These are phyloP conservation scores for Senna tora DNA, from an alignment of 306 rosid species.

Conservation along the genomic window DNA sequence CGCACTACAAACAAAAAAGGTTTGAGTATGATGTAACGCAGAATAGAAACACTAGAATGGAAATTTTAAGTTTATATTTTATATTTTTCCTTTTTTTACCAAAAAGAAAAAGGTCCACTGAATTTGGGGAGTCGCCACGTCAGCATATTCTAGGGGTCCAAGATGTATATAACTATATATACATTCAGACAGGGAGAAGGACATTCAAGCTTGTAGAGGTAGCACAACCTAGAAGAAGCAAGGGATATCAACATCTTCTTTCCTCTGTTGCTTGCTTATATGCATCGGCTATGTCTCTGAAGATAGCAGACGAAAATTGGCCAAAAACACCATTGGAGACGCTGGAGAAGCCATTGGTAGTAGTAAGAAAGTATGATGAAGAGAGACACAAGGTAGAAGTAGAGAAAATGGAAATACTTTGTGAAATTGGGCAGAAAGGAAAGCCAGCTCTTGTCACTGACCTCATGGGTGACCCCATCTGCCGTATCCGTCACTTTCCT, in stretches of 20 bases:
- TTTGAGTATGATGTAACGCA: conserved; percentile 44
- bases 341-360: conserved; percentile 34
- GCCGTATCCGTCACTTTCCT: conserved; percentile 79
- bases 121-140: conserved; percentile 59
- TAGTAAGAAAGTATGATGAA: conserved; percentile 69
- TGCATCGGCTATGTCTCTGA: conserved; percentile 50
- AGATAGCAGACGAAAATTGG: conserved; percentile 60
- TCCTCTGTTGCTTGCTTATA: conserved; percentile 3
- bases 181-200: conserved; percentile 34
- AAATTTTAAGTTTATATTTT: conserved; percentile 14
- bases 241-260: conserved; percentile 22
- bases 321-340: conserved; percentile 32
- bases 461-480: conserved; percentile 85
- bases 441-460: conserved; percentile 80
- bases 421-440: conserved; percentile 74
- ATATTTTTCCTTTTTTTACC: background rate
- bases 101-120: conserved; percentile 43
- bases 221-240: conserved; percentile 33
- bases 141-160: conserved; percentile 38
- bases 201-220: conserved; percentile 30
- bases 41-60: conserved; percentile 40
- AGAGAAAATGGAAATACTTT: conserved; percentile 74
- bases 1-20: conserved; percentile 44
- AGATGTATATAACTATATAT: conserved; percentile 43
- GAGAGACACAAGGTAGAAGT: conserved; percentile 62